phyloP scores from a whole-genome alignment of 257 asterid species.

The Nicotiana obtusifolia region DNA sequence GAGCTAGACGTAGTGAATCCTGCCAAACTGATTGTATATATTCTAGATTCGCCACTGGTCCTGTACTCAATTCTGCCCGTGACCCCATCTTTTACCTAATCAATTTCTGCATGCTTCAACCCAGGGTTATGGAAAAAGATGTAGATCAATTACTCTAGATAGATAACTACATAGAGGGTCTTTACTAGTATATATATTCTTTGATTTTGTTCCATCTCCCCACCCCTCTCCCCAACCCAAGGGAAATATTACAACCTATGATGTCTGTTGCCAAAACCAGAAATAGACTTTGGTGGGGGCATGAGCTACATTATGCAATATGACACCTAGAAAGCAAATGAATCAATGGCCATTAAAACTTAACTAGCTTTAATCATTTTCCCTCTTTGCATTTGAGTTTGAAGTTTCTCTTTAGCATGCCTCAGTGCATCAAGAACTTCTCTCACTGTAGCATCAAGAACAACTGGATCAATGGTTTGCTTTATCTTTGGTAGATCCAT shows the following conservation, averaged over 20 bases:
- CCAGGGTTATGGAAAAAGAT: too few species aligned
- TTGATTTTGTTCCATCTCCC: too few species aligned
- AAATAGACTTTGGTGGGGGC: neutral
- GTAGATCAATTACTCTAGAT: too few species aligned
- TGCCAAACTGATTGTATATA: neutral
- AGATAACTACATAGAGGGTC: too few species aligned
- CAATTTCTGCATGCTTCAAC: neutral
- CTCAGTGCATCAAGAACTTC: constrained; percentile 48
- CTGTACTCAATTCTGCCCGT: too few species aligned
- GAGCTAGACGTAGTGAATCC: neutral
- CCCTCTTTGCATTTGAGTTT: constrained; percentile 49
- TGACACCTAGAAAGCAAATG: neutral
- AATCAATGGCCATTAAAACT: neutral
- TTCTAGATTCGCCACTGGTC: neutral
- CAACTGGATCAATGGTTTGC: constrained; percentile 40
- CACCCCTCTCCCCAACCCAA: too few species aligned
- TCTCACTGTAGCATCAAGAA: constrained; percentile 60
- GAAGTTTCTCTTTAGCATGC: constrained; percentile 59
- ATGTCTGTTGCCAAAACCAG: neutral
- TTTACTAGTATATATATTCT: too few species aligned
- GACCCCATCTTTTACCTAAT: neutral
- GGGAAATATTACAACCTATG: too few species aligned
- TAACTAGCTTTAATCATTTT: constrained; percentile 43
- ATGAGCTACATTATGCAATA: neutral
- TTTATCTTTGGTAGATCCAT: constrained; percentile 24